Evolutionary conservation across 306 rosid species (phyloP).

Genomic region (Lathyrus oleraceus): DNA sequence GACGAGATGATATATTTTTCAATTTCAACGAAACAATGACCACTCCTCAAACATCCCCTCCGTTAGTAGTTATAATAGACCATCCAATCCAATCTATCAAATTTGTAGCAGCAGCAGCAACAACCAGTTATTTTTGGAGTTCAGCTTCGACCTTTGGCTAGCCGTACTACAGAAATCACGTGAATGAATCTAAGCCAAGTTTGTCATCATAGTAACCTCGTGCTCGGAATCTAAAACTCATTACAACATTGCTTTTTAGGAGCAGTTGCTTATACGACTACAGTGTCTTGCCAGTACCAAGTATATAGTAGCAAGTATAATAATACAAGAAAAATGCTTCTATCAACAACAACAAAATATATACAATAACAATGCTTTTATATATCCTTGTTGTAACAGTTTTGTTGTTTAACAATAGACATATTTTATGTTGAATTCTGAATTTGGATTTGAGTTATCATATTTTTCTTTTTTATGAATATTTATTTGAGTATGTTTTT

Average conservation of each 20-base stretch:
- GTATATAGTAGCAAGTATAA: neutral
- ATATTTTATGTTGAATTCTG: too few species aligned
- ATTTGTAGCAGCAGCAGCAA: constrained; percentile 29
- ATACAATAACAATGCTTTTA: too few species aligned
- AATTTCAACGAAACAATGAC: constrained; percentile 26
- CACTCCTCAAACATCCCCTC: constrained; percentile 1
- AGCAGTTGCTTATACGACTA: constrained; percentile 28
- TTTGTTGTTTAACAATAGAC: too few species aligned
- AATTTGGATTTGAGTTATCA: too few species aligned
- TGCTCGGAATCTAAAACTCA: constrained; percentile 41
- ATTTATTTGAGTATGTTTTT: too few species aligned
- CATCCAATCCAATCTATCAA: constrained; percentile 72
- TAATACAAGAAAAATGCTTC: neutral
- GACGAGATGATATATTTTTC: neutral
- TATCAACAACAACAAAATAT: too few species aligned
- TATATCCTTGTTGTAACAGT: too few species aligned
- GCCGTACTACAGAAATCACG: constrained; percentile 72
- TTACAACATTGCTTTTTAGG: constrained; percentile 36
- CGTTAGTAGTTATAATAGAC: constrained; percentile 37
- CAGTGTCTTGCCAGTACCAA: neutral
- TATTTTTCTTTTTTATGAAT: too few species aligned
- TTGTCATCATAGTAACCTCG: constrained; percentile 56
- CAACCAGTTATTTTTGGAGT: constrained; percentile 51
- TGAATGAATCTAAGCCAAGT: constrained; percentile 51
- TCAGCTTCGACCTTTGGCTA: constrained; percentile 31